Percentiles rank a stretch among this genome's conserved stretches.
phyloP scores from a whole-genome alignment of 495 filamentous ascomycete genomes.

The Terfezia boudieri region DNA sequence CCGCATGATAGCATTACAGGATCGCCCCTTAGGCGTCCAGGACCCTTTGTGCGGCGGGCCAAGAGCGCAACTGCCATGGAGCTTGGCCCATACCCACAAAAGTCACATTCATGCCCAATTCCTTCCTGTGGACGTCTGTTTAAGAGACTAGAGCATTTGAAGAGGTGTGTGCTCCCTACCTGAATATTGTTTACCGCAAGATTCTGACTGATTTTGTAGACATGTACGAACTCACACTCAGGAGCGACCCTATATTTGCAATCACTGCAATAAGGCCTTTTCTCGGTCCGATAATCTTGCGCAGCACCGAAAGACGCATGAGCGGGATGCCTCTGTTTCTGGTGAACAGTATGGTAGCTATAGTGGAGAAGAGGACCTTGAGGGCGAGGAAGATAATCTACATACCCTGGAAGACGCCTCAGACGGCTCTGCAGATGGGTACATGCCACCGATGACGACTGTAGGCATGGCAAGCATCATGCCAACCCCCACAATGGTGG shows the following conservation, averaged over 20 bases:
- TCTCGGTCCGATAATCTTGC: slow-evolving; percentile 95
- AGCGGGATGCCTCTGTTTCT: slow-evolving; percentile 43
- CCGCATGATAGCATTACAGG: slow-evolving; percentile 27
- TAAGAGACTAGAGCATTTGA: slow-evolving; percentile 96
- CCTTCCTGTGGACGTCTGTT: slow-evolving; percentile 91
- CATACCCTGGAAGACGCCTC: slow-evolving; percentile 1
- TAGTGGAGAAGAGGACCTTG: slow-evolving; percentile 53
- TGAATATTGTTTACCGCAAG: slow-evolving; percentile 33
- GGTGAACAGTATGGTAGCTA: slow-evolving; percentile 40
- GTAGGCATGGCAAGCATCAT: background rate
- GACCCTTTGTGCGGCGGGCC: slow-evolving; percentile 63
- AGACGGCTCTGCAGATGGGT: background rate
- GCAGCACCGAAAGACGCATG: slow-evolving; percentile 94
- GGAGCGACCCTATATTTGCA: slow-evolving; percentile 93
- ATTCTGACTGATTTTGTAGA: slow-evolving; percentile 39
- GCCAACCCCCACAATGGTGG: background rate
- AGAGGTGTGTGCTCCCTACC: slow-evolving; percentile 47
- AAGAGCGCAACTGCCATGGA: slow-evolving; percentile 94
- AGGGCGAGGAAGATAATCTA: slow-evolving; percentile 27
- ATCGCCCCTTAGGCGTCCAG: slow-evolving; percentile 40
- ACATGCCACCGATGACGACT: background rate
- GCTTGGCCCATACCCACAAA: slow-evolving; percentile 84
- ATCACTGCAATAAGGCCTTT: slow-evolving; percentile 94
- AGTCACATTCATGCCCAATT: slow-evolving; percentile 97
- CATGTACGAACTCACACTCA: slow-evolving; percentile 98